phyloP scores from a whole-genome alignment of 257 asterid species.

The Fraxinus cuspidata region DNA sequence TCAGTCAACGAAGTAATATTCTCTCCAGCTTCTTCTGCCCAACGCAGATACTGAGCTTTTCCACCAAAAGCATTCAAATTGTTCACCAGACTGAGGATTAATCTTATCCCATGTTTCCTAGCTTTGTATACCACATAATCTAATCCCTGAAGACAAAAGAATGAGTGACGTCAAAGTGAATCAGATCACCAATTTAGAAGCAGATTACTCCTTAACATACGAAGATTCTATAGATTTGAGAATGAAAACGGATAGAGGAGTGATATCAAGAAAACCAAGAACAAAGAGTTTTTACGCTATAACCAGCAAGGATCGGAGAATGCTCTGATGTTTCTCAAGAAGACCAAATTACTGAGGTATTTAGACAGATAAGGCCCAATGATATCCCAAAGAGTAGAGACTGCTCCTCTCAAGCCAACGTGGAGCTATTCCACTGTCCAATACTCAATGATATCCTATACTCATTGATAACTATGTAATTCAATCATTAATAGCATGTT shows the following conservation, averaged over 20 bases:
- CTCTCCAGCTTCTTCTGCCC: conserved; percentile 57
- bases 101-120: conserved; percentile 48
- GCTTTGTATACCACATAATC: conserved; percentile 59
- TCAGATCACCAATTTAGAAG: neutral
- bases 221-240: neutral
- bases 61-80: conserved; percentile 62
- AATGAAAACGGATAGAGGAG: neutral
- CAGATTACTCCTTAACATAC: neutral
- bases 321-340: neutral
- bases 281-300: neutral
- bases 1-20: conserved; percentile 39
- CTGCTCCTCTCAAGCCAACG: neutral
- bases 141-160: conserved; percentile 41
- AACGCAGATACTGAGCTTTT: conserved; percentile 52
- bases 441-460: neutral
- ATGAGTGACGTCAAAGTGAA: neutral
- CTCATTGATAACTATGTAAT: no score
- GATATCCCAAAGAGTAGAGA: neutral
- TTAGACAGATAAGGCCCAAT: neutral
- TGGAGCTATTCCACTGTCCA: no score
- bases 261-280: neutral
- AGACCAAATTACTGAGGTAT: neutral
- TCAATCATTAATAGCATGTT: neutral
- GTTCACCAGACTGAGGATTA: conserved; percentile 57
- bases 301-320: neutral